phyloP scores from a whole-genome alignment of 352 stramenopile genomes.

The Phytopythium mirpurense region DNA sequence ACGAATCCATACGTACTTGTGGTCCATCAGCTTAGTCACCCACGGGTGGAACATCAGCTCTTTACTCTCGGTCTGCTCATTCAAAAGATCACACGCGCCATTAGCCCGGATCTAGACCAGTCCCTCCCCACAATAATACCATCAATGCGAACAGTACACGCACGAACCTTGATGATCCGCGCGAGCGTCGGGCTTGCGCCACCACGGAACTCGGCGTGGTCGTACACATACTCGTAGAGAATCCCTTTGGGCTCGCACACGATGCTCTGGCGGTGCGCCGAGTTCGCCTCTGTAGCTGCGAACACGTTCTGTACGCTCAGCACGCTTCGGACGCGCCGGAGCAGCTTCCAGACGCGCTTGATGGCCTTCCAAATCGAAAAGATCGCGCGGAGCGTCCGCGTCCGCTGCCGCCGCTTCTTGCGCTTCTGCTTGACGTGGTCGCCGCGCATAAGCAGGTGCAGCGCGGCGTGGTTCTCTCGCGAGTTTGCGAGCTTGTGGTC shows the following conservation, averaged over 20 bases:
- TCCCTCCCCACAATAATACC: no score
- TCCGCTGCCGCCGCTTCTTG: conserved; percentile 18
- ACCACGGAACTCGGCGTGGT: conserved; percentile 63
- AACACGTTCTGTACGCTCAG: conserved; percentile 74
- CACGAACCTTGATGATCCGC: conserved; percentile 52
- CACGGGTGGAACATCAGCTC: conserved; percentile 73
- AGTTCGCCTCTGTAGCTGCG: conserved; percentile 26
- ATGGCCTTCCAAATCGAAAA: conserved; percentile 29
- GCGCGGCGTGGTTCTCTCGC: conserved; percentile 35
- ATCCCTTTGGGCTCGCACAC: conserved; percentile 78
- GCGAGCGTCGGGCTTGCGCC: conserved; percentile 50
- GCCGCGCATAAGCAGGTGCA: conserved; percentile 57
- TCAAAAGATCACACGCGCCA: neutral
- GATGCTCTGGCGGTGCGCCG: conserved; percentile 39
- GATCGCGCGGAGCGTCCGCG: conserved; percentile 16
- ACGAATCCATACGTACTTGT: conserved; percentile 45
- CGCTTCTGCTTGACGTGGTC: conserved; percentile 12
- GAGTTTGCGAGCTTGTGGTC: conserved; percentile 35
- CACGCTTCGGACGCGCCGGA: conserved; percentile 31
- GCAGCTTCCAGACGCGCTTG: conserved; percentile 47
- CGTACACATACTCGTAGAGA: conserved; percentile 80
- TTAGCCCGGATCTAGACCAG: neutral
- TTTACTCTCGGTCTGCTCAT: conserved; percentile 65
- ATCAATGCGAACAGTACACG: no score
- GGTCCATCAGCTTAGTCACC: conserved; percentile 68